Base-by-base conservation (phyloP, 2,329 filamentous ascomycete species). In the Fusarium camptoceras region DNA sequence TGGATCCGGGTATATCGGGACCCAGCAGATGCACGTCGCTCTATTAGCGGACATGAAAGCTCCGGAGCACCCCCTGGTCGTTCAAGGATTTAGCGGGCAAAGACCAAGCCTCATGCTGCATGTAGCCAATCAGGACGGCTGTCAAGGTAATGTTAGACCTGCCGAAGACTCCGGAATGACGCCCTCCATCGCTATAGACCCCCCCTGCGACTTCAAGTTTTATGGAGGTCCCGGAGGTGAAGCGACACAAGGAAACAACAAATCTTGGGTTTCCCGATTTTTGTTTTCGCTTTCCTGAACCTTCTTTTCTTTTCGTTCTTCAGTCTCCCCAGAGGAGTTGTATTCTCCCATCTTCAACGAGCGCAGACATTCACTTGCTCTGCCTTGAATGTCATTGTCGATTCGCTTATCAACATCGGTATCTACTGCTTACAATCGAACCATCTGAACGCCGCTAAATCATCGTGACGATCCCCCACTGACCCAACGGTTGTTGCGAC, bases 351-450 rank as follows among this genome's bases (percentile, higher is more conserved):
- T 24, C 9, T 18, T 22, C 15, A 27, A 30, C 27, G 55, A 53
- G 44, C 48, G 62, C 68, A 67, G 67, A 68, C 68, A 67, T 73
- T 74, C 20, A 41, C 39, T 73, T 76, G 72, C 56, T 67, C 64
- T 73, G 72, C 47, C 56, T 46, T 39, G 6, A 44, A 62, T 28
- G 16, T 42, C 49, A 48, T 24, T 24, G 41, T 54, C 27, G 39
- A 20, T 27, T 70, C 68, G 68, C 71, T 72, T 73, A 68, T 73
- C 70, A 56, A 64, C 24, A 25, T 42, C 42, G 30, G 43, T 41
- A 24, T 43, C 46, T 59, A 14, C 34, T 58, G 39, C 43, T 57
- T 47, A 50, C 55, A 39, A 39, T 54, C 48, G 37, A 69, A 49
- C 43, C 46, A 59, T 58, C 27, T 44, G 53, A 28, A 41, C 65